These are phyloP conservation scores for Proliferodiscus dingleyae DNA, from an alignment of 2,329 filamentous ascomycete genomes.

Conservation along the genomic window DNA sequence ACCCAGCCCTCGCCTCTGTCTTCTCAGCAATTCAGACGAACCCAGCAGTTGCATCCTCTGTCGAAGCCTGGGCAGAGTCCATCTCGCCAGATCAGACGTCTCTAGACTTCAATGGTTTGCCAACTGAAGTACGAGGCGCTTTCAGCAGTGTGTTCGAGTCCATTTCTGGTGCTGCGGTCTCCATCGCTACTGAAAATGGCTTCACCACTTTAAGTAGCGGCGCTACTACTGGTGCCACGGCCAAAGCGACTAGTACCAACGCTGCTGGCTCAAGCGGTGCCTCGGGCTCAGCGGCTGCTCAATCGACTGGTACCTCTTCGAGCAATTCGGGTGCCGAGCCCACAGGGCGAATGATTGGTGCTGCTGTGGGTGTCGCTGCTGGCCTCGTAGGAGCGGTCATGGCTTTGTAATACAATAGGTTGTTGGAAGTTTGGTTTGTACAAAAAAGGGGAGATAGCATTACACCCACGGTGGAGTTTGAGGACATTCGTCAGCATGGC, in stretches of 20 bases:
- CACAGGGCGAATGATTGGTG: not conserved
- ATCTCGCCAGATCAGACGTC: not conserved
- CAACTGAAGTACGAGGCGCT: conserved; percentile 6
- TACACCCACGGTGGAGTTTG: not conserved
- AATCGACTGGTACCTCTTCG: not conserved
- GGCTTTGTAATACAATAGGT: conserved; percentile 4
- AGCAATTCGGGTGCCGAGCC: not conserved
- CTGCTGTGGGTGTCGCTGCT: not conserved
- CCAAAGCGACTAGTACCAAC: not conserved
- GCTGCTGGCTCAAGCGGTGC: not conserved
- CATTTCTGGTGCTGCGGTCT: conserved; percentile 6
- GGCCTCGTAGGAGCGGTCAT: conserved; percentile 8
- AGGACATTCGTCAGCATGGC: no score
- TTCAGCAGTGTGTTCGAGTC: not conserved
- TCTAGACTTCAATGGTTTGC: conserved; percentile 4
- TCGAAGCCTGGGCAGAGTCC: conserved; percentile 2
- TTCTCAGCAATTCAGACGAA: conserved; percentile 8
- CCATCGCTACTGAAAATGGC: conserved; percentile 7
- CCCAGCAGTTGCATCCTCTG: conserved; percentile 2
- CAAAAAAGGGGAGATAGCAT: not conserved
- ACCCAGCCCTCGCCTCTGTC: conserved; percentile 7
- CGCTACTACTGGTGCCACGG: not conserved
- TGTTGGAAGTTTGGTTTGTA: not conserved
- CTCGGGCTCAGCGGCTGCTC: not conserved
- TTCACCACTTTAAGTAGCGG: not conserved